Evolutionary conservation across 164 flowering plant genomes (phyloP).

Genomic region (Tinospora cordifolia): DNA sequence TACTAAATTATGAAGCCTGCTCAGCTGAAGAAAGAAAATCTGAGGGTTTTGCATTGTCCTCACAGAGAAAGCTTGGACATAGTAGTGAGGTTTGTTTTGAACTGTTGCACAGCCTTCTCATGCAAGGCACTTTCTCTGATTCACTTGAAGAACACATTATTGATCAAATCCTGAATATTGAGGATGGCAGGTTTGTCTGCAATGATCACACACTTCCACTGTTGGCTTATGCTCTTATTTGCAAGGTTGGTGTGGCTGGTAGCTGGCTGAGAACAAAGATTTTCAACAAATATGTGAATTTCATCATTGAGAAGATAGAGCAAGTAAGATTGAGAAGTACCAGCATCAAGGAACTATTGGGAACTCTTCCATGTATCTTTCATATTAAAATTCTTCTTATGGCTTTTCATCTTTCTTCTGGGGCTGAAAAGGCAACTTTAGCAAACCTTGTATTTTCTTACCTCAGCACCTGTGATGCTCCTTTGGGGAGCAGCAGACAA

Average conservation of each 20-base stretch:
- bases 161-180: slow-evolving; percentile 50
- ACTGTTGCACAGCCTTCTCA: slow-evolving; percentile 52
- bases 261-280: slow-evolving; percentile 51
- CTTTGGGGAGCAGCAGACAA: slow-evolving; percentile 32
- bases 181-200: slow-evolving; percentile 54
- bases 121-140: slow-evolving; percentile 38
- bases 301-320: slow-evolving; percentile 51
- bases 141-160: slow-evolving; percentile 70
- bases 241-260: slow-evolving; percentile 46
- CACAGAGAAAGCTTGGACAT: slow-evolving; percentile 39
- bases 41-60: slow-evolving; percentile 30
- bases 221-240: slow-evolving; percentile 58
- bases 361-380: slow-evolving; percentile 56
- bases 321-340: slow-evolving; percentile 28
- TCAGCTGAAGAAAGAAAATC: slow-evolving; percentile 40
- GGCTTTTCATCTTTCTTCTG: slow-evolving; percentile 76
- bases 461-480: slow-evolving; percentile 34
- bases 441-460: slow-evolving; percentile 48
- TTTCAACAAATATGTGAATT: slow-evolving; percentile 42
- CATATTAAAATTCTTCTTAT: slow-evolving; percentile 82
- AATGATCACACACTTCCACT: slow-evolving; percentile 59
- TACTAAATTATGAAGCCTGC: slow-evolving; percentile 41
- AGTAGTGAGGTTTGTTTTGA: slow-evolving; percentile 63
- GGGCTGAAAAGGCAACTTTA: slow-evolving; percentile 46
- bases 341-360: slow-evolving; percentile 46